Evolutionary conservation across 169 alveolate species (phyloP).

Genomic region (Besnoitia besnoiti): DNA sequence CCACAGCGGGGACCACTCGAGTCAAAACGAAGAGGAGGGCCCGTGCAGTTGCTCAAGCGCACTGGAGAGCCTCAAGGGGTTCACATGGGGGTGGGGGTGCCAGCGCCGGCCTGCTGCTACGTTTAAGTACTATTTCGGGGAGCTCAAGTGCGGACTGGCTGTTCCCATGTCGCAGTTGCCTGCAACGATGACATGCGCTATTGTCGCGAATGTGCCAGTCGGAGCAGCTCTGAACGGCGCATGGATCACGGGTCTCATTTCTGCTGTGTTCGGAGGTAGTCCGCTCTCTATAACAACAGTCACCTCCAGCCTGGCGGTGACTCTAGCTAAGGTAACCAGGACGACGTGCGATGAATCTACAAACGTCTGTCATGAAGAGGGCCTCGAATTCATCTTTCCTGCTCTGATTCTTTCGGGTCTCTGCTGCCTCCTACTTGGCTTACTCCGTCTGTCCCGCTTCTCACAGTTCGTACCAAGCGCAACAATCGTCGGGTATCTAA

Average conservation of each 20-base stretch:
- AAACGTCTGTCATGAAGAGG: background rate
- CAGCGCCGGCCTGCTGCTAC: background rate
- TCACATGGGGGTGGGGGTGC: conserved; percentile 40
- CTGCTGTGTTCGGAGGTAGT: conserved; percentile 46
- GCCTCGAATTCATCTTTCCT: conserved; percentile 48
- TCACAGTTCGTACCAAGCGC: conserved; percentile 47
- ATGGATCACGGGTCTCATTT: conserved; percentile 43
- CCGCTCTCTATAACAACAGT: conserved; percentile 26
- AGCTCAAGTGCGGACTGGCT: conserved; percentile 24
- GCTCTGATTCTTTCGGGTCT: conserved; percentile 45
- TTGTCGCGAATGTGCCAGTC: conserved; percentile 44
- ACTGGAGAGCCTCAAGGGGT: conserved; percentile 15
- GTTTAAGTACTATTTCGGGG: background rate
- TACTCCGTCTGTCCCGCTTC: conserved; percentile 22
- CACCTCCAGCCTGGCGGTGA: conserved; percentile 45
- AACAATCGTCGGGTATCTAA: conserved; percentile 49
- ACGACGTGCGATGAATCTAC: conserved; percentile 4
- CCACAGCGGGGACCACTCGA: background rate
- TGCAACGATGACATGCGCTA: conserved; percentile 49
- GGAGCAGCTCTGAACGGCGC: conserved; percentile 36
- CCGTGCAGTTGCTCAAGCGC: background rate
- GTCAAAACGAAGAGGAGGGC: background rate
- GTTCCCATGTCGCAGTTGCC: conserved; percentile 50
- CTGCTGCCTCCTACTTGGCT: conserved; percentile 11
- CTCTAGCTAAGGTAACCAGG: conserved; percentile 49